Percentiles rank a stretch among this genome's conserved stretches.
These are phyloP conservation scores for Penicillium hordei DNA, from an alignment of 2,329 filamentous ascomycete species.

Conservation along the genomic window DNA sequence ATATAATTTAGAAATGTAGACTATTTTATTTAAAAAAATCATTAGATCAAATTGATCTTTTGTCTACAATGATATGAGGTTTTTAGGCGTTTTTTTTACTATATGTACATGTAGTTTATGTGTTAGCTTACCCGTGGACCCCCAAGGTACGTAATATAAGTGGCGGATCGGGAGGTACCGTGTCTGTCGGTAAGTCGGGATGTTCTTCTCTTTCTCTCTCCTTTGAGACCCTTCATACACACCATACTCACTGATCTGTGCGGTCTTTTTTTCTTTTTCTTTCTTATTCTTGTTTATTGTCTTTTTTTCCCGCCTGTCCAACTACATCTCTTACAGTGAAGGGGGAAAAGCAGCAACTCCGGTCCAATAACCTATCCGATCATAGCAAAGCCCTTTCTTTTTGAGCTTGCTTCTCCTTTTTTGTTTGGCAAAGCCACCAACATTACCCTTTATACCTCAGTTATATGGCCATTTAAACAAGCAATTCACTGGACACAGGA, in stretches of 20 bases:
- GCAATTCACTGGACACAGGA: neutral
- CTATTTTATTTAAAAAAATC: no score
- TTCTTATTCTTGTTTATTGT: neutral
- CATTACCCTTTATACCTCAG: neutral
- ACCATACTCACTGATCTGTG: neutral
- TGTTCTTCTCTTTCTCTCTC: conserved; percentile 13
- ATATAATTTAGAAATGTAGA: no score
- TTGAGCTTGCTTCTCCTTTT: neutral
- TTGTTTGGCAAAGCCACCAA: neutral
- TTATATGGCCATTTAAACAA: neutral
- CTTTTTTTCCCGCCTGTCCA: neutral
- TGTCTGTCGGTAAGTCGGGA: conserved; percentile 22
- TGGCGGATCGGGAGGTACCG: conserved; percentile 25
- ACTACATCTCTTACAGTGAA: neutral
- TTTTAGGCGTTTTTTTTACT: no score
- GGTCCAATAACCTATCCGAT: neutral
- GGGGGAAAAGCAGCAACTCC: neutral
- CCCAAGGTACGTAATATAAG: conserved; percentile 3
- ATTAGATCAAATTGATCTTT: neutral
- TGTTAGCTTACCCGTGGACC: neutral
- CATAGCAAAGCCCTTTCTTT: neutral
- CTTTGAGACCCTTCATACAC: neutral
- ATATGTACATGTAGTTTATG: no score
- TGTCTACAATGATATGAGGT: neutral
- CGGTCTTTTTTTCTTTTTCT: neutral